These are phyloP conservation scores for Pichia terricola DNA, from an alignment of 1,139 yeast genomes.

Conservation along the genomic window DNA sequence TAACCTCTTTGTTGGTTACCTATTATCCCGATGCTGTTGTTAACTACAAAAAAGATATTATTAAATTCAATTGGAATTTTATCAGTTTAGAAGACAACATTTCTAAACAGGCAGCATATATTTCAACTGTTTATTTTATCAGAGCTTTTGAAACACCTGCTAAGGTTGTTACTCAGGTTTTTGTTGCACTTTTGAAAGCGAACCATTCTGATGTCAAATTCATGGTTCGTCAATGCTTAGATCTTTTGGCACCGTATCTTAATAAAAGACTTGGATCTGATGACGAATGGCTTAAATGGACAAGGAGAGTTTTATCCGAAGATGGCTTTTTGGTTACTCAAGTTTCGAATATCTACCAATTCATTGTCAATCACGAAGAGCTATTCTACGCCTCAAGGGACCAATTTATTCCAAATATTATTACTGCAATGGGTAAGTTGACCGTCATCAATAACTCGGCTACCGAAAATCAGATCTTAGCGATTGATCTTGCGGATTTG, in stretches of 20 bases:
- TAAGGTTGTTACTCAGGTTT: conserved; percentile 82
- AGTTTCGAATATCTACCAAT: conserved; percentile 81
- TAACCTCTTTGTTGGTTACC: conserved; percentile 69
- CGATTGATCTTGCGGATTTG: conserved; percentile 82
- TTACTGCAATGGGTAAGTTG: conserved; percentile 91
- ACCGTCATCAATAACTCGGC: conserved; percentile 77
- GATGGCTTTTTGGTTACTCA: conserved; percentile 80
- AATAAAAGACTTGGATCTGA: conserved; percentile 60
- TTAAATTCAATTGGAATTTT: conserved; percentile 91
- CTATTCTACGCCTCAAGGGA: conserved; percentile 81
- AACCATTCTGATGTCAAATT: conserved; percentile 80
- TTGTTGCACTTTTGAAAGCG: conserved; percentile 79
- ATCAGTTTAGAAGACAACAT: conserved; percentile 83
- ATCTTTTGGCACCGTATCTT: conserved; percentile 82
- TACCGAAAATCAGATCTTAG: conserved; percentile 71
- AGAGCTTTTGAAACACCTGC: conserved; percentile 85
- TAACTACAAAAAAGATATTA: conserved; percentile 73
- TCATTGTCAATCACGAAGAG: conserved; percentile 79
- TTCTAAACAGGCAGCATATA: conserved; percentile 89
- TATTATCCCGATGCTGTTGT: conserved; percentile 53
- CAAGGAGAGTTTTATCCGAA: conserved; percentile 83
- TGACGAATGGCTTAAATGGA: conserved; percentile 91
- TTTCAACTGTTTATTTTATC: conserved; percentile 78
- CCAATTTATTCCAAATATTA: conserved; percentile 78
- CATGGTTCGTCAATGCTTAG: conserved; percentile 81